These are phyloP conservation scores for Hortiboletus flavorubellus DNA, from an alignment of 768 basidiomycete genomes.

Conservation along the genomic window DNA sequence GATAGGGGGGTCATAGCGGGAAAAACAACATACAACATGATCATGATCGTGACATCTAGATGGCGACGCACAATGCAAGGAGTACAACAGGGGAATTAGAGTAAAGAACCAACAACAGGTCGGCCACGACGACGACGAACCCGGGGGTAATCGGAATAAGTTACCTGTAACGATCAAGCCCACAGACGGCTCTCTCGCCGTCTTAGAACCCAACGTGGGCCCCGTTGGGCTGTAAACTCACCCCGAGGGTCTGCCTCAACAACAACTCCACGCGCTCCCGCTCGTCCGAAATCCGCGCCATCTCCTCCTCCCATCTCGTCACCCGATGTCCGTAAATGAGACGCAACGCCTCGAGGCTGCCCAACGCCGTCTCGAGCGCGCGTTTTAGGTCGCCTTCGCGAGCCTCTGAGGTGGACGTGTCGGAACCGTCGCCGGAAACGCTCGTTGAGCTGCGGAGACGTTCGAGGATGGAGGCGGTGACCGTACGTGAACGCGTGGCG, in stretches of 20 bases:
- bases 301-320: conserved; percentile 67
- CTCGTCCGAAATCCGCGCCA: conserved; percentile 61
- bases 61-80: background rate
- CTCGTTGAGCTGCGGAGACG: conserved; percentile 38
- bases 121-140: background rate
- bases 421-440: conserved; percentile 54
- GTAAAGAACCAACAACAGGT: background rate
- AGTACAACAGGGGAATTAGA: background rate
- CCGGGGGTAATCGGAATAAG: too few species aligned
- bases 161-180: too few species aligned
- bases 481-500: conserved; percentile 45
- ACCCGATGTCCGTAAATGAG: conserved; percentile 68
- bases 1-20: background rate
- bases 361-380: conserved; percentile 64
- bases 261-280: conserved; percentile 64
- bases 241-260: conserved; percentile 60
- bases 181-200: background rate
- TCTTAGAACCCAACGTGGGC: background rate
- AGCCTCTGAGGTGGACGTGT: conserved; percentile 43
- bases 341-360: conserved; percentile 60
- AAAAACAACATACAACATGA: conserved; percentile 2
- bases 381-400: conserved; percentile 65
- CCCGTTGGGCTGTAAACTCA: conserved; percentile 29
- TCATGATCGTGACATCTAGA: background rate
- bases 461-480: conserved; percentile 43